Evolutionary conservation across 1,284 basidiomycete genomes (phyloP).

Genomic region (Marasmius sp.): DNA sequence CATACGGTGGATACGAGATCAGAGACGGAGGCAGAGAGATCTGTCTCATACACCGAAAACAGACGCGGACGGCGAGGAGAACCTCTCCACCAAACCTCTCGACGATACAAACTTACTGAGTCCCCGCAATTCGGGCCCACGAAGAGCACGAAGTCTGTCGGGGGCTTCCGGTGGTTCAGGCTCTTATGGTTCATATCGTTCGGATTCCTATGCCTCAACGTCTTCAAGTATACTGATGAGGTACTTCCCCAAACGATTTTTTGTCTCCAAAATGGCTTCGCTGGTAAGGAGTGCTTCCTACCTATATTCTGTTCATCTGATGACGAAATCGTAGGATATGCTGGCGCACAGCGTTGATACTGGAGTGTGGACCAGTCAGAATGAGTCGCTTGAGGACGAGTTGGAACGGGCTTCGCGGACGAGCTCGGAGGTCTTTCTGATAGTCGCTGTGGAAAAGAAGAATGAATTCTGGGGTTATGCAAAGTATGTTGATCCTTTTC

Average conservation of each 20-base stretch:
- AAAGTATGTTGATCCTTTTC: slow-evolving; percentile 39
- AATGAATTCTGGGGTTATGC: slow-evolving; percentile 90
- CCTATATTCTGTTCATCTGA: not conserved
- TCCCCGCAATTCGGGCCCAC: no score
- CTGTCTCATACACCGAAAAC: slow-evolving; percentile 15
- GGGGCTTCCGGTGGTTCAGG: slow-evolving; percentile 28
- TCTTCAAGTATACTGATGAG: slow-evolving; percentile 70
- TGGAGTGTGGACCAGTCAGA: slow-evolving; percentile 74
- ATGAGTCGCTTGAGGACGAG: slow-evolving; percentile 91
- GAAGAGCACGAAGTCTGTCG: slow-evolving; percentile 24
- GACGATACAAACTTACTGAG: slow-evolving; percentile 20
- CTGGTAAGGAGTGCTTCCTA: slow-evolving; percentile 45
- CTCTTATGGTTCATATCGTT: slow-evolving; percentile 40
- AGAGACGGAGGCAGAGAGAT: slow-evolving; percentile 27
- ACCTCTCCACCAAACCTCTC: slow-evolving; percentile 21
- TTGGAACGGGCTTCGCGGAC: slow-evolving; percentile 91
- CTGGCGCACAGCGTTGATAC: slow-evolving; percentile 80
- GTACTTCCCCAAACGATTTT: slow-evolving; percentile 85
- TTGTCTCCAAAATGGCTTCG: slow-evolving; percentile 88
- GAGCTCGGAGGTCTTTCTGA: slow-evolving; percentile 80
- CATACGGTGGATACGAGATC: slow-evolving; percentile 71
- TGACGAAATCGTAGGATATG: slow-evolving; percentile 54
- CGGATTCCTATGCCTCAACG: slow-evolving; percentile 66
- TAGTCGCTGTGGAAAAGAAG: slow-evolving; percentile 91
- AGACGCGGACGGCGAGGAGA: slow-evolving; percentile 17